Percentiles rank a stretch among this genome's conserved stretches.
Conservation (phyloP, 495 filamentous ascomycete species). For the Aspergillus avenaceus region DNA sequence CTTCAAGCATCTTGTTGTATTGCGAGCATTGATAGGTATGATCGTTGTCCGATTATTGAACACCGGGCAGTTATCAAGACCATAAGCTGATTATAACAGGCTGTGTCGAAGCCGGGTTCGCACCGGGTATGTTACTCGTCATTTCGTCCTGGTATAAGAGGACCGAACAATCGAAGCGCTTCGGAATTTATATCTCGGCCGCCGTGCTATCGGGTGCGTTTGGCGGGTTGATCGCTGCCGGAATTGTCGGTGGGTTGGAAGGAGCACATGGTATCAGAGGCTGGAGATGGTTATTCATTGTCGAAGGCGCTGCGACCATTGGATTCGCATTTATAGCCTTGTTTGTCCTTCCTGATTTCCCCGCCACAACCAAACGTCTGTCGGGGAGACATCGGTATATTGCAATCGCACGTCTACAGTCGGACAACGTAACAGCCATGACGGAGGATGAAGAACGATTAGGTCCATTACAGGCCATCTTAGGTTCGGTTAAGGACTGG, state of each 20-base stretch:
- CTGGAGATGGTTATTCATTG: slow-evolving; percentile 71
- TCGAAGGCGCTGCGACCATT: slow-evolving; percentile 58
- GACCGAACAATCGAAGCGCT: slow-evolving; percentile 46
- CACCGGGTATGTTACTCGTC: slow-evolving; percentile 41
- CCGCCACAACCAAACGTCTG: slow-evolving; percentile 20
- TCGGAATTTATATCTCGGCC: slow-evolving; percentile 47
- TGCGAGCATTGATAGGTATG: slow-evolving; percentile 11
- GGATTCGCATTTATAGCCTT: slow-evolving; percentile 19
- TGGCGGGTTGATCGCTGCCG: slow-evolving; percentile 47
- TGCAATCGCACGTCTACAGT: slow-evolving; percentile 18
- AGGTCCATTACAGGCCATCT: slow-evolving; percentile 1
- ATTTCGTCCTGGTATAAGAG: slow-evolving; percentile 50
- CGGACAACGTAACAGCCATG: slow-evolving; percentile 15
- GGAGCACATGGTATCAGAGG: slow-evolving; percentile 50
- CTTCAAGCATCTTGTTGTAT: slow-evolving; percentile 38
- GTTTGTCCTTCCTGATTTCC: slow-evolving; percentile 31
- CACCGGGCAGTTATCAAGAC: neutral
- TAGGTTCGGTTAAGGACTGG: slow-evolving; percentile 18
- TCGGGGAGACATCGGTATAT: slow-evolving; percentile 19
- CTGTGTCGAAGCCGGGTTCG: slow-evolving; percentile 40
- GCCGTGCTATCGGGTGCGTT: slow-evolving; percentile 48
- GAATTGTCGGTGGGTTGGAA: slow-evolving; percentile 24
- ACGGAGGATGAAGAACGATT: slow-evolving; percentile 15
- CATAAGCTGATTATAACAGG: slow-evolving; percentile 21
- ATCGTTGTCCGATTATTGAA: neutral